phyloP scores from a whole-genome alignment of 2,329 filamentous ascomycete genomes.

The Botrytis fragariae region DNA sequence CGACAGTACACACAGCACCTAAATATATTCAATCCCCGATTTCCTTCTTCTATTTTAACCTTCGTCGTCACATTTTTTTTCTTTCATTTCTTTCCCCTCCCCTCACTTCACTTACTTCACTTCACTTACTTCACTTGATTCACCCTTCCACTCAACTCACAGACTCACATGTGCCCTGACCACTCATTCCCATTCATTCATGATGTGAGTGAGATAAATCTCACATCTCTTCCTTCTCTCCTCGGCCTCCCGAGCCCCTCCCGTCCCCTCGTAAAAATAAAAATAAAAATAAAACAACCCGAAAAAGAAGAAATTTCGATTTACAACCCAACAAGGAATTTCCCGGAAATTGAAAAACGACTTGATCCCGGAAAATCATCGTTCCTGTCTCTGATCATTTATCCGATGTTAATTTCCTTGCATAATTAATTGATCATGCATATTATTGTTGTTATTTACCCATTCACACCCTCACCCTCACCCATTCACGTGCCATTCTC shows the following conservation, averaged over 20 bases:
- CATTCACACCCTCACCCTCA: too few species aligned
- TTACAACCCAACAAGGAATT: background rate
- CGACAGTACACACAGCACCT: too few species aligned
- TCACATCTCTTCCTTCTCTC: background rate
- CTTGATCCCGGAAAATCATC: background rate
- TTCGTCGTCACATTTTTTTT: background rate
- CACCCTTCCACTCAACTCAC: background rate
- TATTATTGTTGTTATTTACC: background rate
- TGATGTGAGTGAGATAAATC: too few species aligned
- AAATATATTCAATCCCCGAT: too few species aligned
- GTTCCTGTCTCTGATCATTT: background rate
- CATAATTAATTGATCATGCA: background rate
- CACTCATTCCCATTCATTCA: background rate
- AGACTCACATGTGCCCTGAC: background rate
- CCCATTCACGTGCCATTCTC: too few species aligned
- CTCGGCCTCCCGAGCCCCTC: background rate
- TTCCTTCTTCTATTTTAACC: too few species aligned
- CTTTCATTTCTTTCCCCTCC: too few species aligned
- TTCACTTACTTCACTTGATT: background rate
- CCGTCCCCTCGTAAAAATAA: background rate
- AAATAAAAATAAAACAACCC: too few species aligned
- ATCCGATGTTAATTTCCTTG: background rate
- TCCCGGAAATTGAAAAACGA: too few species aligned
- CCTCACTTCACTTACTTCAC: background rate
- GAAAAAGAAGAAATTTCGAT: background rate